Evolutionary conservation across 2,329 filamentous ascomycete species (phyloP), one percentile per base, ranked within the genome.

Genomic region (Paraconiothyrium sp.): DNA sequence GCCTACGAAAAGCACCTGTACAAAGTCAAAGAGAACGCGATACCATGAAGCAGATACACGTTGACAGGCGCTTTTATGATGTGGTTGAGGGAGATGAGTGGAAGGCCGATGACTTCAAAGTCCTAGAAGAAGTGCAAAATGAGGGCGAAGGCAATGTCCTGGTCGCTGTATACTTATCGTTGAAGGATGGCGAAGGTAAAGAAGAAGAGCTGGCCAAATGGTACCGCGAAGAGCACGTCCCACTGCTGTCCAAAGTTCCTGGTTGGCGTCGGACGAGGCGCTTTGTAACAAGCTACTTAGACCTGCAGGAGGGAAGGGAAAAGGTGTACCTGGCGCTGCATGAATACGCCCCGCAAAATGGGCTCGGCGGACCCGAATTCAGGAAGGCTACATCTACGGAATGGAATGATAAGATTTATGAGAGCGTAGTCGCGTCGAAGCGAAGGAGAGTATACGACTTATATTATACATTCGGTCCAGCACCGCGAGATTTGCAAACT

Each of bases 391-490:
- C 84, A 67, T 81, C 83, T 11, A 93, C 91, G 1, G 81, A 85
- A 0, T 88, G 90, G 86, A 81, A 84, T 16, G 81, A 83, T 2
- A 83, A 88, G 54, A 82, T 93, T 39, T 85, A 86, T 68, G 77
- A 79, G 22, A 85, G 88, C 37, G 84, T 88, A 14, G 85, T 92
- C 11, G 84, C 83, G 24, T 78, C 81, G 50, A 87, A 86, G 70
- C 83, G 79, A 11, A 83, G 88, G 48, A 84, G 90, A 20, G 83
- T 84, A 0, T 95, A 92, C 78, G 82, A 86, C 37, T 86, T 94
- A 64, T 92, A 92, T 76, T 94, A 95, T 77, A 89, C 90, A 11
- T 96, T 97, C 72, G 91, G 92, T 0, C 86, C 90, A 0, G 91
- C 87, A 0, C 88, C 91, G 0, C 85, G 91, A 27, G 90, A 94